These are phyloP conservation scores for Sporobolus alterniflorus DNA, from an alignment of 202 grass and related monocot genomes.

Conservation along the genomic window DNA sequence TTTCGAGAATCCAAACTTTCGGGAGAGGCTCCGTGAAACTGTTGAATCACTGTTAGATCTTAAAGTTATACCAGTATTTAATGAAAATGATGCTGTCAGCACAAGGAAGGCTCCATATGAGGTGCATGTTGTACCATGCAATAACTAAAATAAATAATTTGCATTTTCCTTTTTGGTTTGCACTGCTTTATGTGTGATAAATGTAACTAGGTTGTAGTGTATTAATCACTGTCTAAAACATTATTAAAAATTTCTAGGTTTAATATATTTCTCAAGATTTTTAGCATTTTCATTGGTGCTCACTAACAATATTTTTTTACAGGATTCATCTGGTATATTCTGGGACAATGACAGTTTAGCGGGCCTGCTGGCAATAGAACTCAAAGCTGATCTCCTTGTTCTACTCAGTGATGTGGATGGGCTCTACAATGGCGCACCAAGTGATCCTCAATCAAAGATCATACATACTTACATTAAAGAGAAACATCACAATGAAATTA, in stretches of 20 bases:
- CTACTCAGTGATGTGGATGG: conserved; percentile 96
- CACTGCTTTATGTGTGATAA: not conserved
- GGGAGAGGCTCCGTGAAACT: conserved; percentile 69
- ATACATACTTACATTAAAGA: conserved; percentile 97
- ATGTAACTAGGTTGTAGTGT: not conserved
- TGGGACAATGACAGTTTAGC: conserved; percentile 99
- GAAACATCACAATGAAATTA: conserved; percentile 82
- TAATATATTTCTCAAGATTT: not conserved
- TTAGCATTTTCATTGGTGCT: conserved; percentile 13
- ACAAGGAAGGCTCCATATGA: conserved; percentile 99
- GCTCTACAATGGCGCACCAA: conserved; percentile 88
- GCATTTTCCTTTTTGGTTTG: not conserved
- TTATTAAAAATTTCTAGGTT: not conserved
- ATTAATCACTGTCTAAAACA: conserved; percentile 5
- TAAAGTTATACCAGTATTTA: conserved; percentile 94
- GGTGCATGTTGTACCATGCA: conserved; percentile 48
- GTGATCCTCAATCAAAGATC: conserved; percentile 76
- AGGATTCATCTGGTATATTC: conserved; percentile 99
- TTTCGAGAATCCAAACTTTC: conserved; percentile 89
- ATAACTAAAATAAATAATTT: not conserved
- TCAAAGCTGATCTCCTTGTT: conserved; percentile 93
- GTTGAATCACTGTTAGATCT: conserved; percentile 76
- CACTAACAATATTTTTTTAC: conserved; percentile 32
- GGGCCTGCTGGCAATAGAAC: conserved; percentile 81
- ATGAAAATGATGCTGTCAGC: conserved; percentile 98